phyloP scores from a whole-genome alignment of 2,329 filamentous ascomycete genomes.

The Neoascochyta sp. region DNA sequence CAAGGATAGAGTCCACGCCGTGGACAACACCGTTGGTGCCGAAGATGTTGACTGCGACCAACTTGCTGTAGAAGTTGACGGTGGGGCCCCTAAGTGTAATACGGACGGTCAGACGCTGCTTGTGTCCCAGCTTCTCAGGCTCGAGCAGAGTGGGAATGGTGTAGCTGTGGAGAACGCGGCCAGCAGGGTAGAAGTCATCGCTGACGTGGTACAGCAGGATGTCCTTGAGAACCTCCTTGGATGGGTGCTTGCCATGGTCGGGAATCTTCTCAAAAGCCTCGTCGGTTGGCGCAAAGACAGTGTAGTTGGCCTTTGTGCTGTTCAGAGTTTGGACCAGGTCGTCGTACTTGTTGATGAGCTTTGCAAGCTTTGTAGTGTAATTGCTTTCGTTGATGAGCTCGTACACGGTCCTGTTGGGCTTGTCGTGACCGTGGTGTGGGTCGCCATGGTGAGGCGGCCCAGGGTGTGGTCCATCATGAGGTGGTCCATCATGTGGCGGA shows the following conservation, averaged over 20 bases:
- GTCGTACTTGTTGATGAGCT: constrained; percentile 68
- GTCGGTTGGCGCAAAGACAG: constrained; percentile 76
- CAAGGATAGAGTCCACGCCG: constrained; percentile 67
- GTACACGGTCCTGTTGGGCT: constrained; percentile 70
- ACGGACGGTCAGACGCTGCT: constrained; percentile 69
- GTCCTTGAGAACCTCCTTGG: constrained; percentile 66
- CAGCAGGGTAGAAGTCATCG: constrained; percentile 62
- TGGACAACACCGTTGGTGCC: constrained; percentile 80
- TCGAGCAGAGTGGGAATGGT: constrained; percentile 70
- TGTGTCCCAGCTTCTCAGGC: constrained; percentile 51
- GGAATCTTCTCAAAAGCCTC: constrained; percentile 67
- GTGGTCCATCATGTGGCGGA: constrained; percentile 12
- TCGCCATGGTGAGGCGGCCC: constrained; percentile 36
- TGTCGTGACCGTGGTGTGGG: constrained; percentile 36
- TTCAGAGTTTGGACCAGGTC: constrained; percentile 72
- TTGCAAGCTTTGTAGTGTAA: constrained; percentile 71
- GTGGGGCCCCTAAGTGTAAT: constrained; percentile 61
- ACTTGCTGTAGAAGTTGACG: constrained; percentile 72
- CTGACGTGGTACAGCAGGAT: constrained; percentile 74
- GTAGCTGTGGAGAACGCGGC: constrained; percentile 63
- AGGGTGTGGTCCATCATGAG: constrained; percentile 14
- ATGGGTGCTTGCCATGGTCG: constrained; percentile 56
- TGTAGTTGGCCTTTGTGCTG: constrained; percentile 69
- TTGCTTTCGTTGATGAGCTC: constrained; percentile 72
- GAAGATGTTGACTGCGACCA: constrained; percentile 67